These are phyloP conservation scores for Penicillium verhagenii DNA, from an alignment of 495 filamentous ascomycete genomes.

Conservation along the genomic window DNA sequence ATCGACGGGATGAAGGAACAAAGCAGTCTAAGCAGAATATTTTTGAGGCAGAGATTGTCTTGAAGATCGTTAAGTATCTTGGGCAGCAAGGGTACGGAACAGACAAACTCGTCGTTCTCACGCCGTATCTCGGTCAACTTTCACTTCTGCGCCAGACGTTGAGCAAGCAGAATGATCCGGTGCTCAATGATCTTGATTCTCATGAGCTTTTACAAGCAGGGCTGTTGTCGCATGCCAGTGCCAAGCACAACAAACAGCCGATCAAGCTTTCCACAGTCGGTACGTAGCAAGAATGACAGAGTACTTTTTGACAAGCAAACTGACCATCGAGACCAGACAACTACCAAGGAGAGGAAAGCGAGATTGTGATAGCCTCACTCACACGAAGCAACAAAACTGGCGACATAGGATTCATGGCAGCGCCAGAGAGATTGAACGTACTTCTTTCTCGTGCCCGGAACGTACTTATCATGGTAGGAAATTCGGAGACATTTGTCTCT, in stretches of 20 bases:
- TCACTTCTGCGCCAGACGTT: conserved; percentile 55
- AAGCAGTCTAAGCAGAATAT: conserved; percentile 59
- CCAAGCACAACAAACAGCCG: conserved; percentile 48
- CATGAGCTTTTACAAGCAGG: conserved; percentile 66
- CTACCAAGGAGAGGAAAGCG: conserved; percentile 81
- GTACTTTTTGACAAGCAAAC: not conserved
- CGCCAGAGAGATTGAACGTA: conserved; percentile 78
- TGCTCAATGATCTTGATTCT: conserved; percentile 70
- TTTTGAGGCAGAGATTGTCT: conserved; percentile 66
- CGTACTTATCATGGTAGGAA: conserved; percentile 84
- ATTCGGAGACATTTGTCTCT: conserved; percentile 59
- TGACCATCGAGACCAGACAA: conserved; percentile 64
- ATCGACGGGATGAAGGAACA: conserved; percentile 50
- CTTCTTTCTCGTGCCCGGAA: conserved; percentile 68
- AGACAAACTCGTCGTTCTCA: conserved; percentile 65
- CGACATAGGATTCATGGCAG: conserved; percentile 69
- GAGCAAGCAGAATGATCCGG: conserved; percentile 54
- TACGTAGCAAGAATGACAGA: conserved; percentile 20
- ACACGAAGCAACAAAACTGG: conserved; percentile 67
- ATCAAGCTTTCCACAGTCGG: conserved; percentile 67
- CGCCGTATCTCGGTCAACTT: conserved; percentile 73
- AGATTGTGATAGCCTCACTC: conserved; percentile 72
- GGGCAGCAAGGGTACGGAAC: conserved; percentile 74
- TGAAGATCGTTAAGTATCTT: conserved; percentile 69
- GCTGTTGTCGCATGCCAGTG: conserved; percentile 53